Evolutionary conservation across 768 basidiomycete genomes (phyloP), one percentile per base, ranked within the genome.

Genomic region (Cyclocybe aegerita): DNA sequence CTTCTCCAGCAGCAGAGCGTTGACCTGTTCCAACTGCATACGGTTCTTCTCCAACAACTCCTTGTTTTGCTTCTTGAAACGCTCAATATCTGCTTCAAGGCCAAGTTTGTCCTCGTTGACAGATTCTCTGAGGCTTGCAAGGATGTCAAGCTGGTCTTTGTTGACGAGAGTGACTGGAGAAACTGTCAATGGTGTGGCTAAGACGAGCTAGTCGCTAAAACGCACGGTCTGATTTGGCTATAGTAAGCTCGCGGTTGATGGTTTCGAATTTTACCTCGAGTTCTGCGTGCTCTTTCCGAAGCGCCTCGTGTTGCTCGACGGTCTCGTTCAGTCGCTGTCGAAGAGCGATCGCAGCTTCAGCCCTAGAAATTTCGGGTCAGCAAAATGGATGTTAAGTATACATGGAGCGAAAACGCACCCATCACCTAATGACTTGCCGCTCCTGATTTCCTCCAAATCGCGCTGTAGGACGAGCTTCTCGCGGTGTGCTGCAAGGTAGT

Each of bases 91-190:
- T 1, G 70, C 72, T 61, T 90, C 89, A 8, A 95, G 76, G 10
- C 73, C 80, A 9, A 77, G 76, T 66, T 93, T 93, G 67, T 98
- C 95, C 63, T 90, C 86, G 62, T 86, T 88, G 38, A 96, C 90
- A 1, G 90, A 93, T 51, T 93, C 91, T 37, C 95, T 85, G 23
- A 97, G 72, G 5, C 84, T 84, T 2, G 85, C 79, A 31, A 98
- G 83, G 50, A 95, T 93, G 46, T 95, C 94, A 15, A 94, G 73
- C 65, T 98, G 93, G 63, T 97, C 93, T 65, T 91, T 93, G 73
- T 93, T 90, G 39, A 98, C 88, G 39, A 98, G 78, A 39, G 82
- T 89, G 61, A 98, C 94, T 96, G 35, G 23, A 14, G 29, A 39
- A 54, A 59, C 42, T 6, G 55, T 50, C 34, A 33, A 17, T n/a